phyloP scores from a whole-genome alignment of 108 stramenopile genomes.

The Nannochloropsis gaditana region DNA sequence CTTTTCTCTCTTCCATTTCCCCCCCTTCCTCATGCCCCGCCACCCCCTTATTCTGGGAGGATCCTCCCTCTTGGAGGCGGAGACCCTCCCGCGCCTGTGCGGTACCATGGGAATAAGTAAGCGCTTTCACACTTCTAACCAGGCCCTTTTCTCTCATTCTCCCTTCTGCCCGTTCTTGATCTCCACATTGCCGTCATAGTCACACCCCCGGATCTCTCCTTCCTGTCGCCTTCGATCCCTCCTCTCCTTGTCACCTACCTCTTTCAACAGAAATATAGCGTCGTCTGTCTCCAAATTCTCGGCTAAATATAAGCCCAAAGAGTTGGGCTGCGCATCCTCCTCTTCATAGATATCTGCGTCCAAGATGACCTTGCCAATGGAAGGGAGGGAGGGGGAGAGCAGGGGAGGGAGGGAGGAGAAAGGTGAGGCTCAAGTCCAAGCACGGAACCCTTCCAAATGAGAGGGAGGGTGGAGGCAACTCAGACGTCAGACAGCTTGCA shows the following conservation, averaged over 20 bases:
- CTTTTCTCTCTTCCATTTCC: background rate
- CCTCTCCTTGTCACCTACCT: background rate
- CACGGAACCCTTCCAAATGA: background rate
- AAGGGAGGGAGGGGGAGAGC: constrained; percentile 58
- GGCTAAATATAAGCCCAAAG: background rate
- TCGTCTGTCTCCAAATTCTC: background rate
- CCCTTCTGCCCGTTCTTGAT: background rate
- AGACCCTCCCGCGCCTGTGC: no score
- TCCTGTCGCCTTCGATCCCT: no score
- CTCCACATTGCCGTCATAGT: no score
- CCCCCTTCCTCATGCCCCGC: background rate
- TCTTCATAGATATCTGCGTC: constrained; percentile 84
- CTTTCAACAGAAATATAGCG: constrained; percentile 10
- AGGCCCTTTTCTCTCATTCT: background rate
- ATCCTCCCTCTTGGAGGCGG: no score
- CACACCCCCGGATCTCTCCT: no score
- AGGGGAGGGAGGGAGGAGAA: constrained; percentile 24
- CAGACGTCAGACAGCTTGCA: constrained; percentile 8
- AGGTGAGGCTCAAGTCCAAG: background rate
- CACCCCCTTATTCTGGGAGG: no score
- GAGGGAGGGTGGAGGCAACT: background rate
- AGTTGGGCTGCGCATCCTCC: constrained; percentile 63
- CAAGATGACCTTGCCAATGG: constrained; percentile 61
- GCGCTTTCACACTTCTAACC: background rate
- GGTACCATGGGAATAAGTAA: no score